A percentile compares a stretch with the other conserved stretches of the same genome.
Evolutionary conservation across 2,329 filamentous ascomycete species (phyloP).

Genomic region (Periconia digitata): DNA sequence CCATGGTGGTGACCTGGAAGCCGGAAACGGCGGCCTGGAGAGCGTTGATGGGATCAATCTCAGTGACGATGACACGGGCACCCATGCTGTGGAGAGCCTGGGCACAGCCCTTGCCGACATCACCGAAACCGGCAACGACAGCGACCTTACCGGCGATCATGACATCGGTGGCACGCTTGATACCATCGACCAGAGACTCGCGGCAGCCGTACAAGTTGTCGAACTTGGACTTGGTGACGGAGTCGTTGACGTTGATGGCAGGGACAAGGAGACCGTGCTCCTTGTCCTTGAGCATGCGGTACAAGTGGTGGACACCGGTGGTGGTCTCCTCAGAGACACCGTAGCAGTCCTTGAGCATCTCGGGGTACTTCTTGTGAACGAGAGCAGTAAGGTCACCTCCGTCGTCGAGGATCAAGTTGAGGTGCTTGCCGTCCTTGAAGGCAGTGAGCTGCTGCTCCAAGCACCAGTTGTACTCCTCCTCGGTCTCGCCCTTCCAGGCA

Average conservation of each 20-base stretch:
- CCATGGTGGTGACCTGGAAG: slow-evolving; percentile 97
- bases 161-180: slow-evolving; percentile 99
- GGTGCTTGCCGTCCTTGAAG: slow-evolving; percentile 95
- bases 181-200: slow-evolving; percentile 97
- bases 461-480: slow-evolving; percentile 99
- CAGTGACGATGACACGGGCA: slow-evolving; percentile 92
- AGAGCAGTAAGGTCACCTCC: slow-evolving; percentile 96
- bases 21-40: slow-evolving; percentile 98
- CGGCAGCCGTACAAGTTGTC: slow-evolving; percentile 99
- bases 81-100: slow-evolving; percentile 96
- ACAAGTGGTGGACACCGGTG: slow-evolving; percentile 98
- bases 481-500: slow-evolving; percentile 88
- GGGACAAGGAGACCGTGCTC: slow-evolving; percentile 77
- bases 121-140: slow-evolving; percentile 96
- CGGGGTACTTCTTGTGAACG: slow-evolving; percentile 97
- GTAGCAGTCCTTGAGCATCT: slow-evolving; percentile 97
- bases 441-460: slow-evolving; percentile 95
- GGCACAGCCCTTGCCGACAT: slow-evolving; percentile 98
- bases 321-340: slow-evolving; percentile 99
- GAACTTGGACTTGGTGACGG: slow-evolving; percentile 99
- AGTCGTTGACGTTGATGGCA: slow-evolving; percentile 98
- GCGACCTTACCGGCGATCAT: slow-evolving; percentile 99
- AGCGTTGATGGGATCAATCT: slow-evolving; percentile 99
- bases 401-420: slow-evolving; percentile 99
- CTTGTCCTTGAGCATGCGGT: slow-evolving; percentile 85